Conservation (phyloP, 495 filamentous ascomycete genomes). For the Xylaria sp. region DNA sequence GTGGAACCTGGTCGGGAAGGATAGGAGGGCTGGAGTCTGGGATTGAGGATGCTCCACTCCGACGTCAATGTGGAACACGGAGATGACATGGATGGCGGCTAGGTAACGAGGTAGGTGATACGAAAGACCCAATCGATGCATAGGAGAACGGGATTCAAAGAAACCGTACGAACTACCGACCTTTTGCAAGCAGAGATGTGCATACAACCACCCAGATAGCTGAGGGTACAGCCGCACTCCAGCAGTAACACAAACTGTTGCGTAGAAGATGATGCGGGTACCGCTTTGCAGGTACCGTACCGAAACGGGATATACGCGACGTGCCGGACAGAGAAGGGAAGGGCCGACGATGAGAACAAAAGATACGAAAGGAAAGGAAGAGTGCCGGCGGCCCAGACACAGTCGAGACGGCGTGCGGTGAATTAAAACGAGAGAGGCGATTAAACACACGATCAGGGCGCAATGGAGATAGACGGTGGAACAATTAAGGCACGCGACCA, state of each 20-base stretch:
- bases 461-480: background rate
- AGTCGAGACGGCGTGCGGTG: background rate
- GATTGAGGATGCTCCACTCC: conserved; percentile 7
- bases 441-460: background rate
- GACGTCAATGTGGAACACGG: conserved; percentile 16
- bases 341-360: background rate
- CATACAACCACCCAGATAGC: background rate
- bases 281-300: background rate
- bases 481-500: conserved; percentile 13
- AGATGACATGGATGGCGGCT: conserved; percentile 7
- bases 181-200: background rate
- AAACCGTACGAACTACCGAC: conserved; percentile 14
- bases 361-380: background rate
- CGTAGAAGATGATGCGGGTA: background rate
- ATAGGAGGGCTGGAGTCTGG: conserved; percentile 14
- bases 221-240: background rate
- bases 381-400: background rate
- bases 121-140: background rate
- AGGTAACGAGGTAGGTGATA: background rate
- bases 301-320: background rate
- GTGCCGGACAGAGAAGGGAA: conserved; percentile 7
- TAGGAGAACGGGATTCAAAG: background rate
- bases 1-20: conserved; percentile 16
- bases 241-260: background rate
- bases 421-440: background rate